Conservation (phyloP, 148 eudicot species). For the Simmondsia chinensis region DNA sequence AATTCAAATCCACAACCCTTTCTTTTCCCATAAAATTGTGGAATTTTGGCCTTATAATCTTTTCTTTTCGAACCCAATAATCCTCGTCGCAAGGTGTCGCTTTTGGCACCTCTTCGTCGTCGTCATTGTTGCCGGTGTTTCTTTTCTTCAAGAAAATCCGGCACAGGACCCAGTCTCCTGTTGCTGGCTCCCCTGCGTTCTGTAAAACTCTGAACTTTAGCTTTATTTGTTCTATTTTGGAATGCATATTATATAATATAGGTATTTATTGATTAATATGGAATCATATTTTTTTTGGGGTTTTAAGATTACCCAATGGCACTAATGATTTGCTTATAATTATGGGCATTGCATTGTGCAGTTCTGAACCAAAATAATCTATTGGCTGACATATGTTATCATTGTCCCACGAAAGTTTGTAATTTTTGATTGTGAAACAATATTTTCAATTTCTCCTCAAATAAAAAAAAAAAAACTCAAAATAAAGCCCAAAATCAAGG, state of each 20-base stretch:
- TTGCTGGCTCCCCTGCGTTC: slow-evolving; percentile 21
- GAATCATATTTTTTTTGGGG: too few relatives aligned
- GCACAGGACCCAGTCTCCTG: slow-evolving; percentile 80
- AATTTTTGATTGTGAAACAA: too few relatives aligned
- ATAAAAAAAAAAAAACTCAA: too few relatives aligned
- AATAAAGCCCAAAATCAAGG: too few relatives aligned
- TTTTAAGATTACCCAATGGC: too few relatives aligned
- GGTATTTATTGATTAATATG: too few relatives aligned
- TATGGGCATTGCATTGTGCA: background rate
- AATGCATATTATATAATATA: too few relatives aligned
- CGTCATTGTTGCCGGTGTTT: slow-evolving; percentile 27
- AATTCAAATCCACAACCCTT: slow-evolving; percentile 42
- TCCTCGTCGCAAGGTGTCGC: slow-evolving; percentile 10
- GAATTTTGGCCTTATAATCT: slow-evolving; percentile 36
- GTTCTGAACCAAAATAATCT: background rate
- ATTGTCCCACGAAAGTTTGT: too few relatives aligned
- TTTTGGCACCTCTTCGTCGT: slow-evolving; percentile 8
- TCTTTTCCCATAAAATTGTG: slow-evolving; percentile 68
- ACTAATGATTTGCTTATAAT: slow-evolving; percentile 22
- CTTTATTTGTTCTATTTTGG: too few relatives aligned
- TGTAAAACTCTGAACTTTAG: slow-evolving; percentile 8
- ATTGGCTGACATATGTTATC: too few relatives aligned
- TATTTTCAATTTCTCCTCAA: too few relatives aligned
- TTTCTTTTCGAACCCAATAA: background rate
- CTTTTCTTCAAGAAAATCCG: slow-evolving; percentile 76